phyloP scores from a whole-genome alignment of 306 rosid genomes.

The Sicyos edulis region DNA sequence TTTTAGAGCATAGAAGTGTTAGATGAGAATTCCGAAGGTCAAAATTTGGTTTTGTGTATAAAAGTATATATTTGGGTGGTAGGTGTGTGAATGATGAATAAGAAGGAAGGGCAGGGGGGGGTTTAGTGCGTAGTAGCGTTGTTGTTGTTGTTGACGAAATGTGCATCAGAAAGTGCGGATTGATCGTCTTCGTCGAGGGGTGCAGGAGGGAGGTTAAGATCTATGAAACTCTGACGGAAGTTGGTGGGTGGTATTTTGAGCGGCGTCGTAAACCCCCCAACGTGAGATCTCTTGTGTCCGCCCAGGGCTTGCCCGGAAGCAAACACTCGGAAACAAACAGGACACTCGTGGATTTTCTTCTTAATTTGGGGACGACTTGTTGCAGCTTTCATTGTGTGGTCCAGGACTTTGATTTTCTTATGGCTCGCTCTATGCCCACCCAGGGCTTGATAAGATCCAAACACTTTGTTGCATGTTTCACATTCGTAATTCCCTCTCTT shows the following conservation, averaged over 20 bases:
- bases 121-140: too few species aligned
- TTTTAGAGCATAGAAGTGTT: too few species aligned
- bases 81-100: too few species aligned
- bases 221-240: conserved; percentile 46
- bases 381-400: background rate
- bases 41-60: too few species aligned
- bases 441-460: conserved; percentile 80
- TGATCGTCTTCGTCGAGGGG: conserved; percentile 54
- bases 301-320: conserved; percentile 94
- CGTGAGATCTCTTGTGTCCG: conserved; percentile 93
- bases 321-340: conserved; percentile 73
- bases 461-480: conserved; percentile 73
- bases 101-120: too few species aligned
- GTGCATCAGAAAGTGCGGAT: conserved; percentile 76
- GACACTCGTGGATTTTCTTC: conserved; percentile 51
- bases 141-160: too few species aligned
- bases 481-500: conserved; percentile 72
- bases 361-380: too few species aligned
- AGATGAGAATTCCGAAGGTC: too few species aligned
- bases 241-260: background rate
- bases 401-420: conserved; percentile 51
- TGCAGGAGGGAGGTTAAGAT: conserved; percentile 97
- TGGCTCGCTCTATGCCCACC: conserved; percentile 98
- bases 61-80: too few species aligned
- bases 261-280: conserved; percentile 31